Base-by-base conservation (phyloP, 164 flowering plant genomes). In the Hamamelis virginiana region DNA sequence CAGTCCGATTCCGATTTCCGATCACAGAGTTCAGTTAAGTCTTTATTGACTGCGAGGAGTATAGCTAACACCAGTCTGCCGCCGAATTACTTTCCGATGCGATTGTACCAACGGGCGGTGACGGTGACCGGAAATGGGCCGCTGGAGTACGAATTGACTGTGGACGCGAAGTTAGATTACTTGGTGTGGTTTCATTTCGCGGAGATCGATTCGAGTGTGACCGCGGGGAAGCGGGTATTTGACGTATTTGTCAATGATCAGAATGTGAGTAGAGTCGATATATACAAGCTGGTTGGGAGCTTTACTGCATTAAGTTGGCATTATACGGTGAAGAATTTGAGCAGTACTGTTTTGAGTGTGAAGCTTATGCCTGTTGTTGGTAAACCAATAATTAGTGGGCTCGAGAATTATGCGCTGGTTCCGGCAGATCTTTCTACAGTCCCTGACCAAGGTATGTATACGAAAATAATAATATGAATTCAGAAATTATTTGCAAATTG, bases 151-250 rank as follows among this genome's bases (percentile, higher is more conserved):
- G 70, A 74, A 26, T 74, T 93, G 70, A 65, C 65, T 0, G 97
- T 93, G 63, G 99, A 96, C 68, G 94, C 96, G 4, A 93, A 87
- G 74, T 58, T 91, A 72, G 99, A 96, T 73, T 96, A 93, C 77
- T 75, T 91, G 86, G 22, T 93, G 62, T 96, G 95, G 95, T 81
- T 96, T 63, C 99, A 96, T 71, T 96, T 96, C 69, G 95, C 93
- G 4, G 99, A 96, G 94, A 88, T 96, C 64, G 92, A 90, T 77
- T 38, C 77, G 4, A 80, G 71, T 33, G 95, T 96, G 73, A 87
- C 52, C 62, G 83, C 80, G 0, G 91, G 94, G 71, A 73, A 85
- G 76, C 80, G 98, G 69, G 96, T 96, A 75, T 96, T 96, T 66
- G 97, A 96, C 78, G 82, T 96, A 64, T 12, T 74, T 50, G 77